Base-by-base conservation (phyloP, 352 stramenopile species). In the Halophytophthora batemanensis region DNA sequence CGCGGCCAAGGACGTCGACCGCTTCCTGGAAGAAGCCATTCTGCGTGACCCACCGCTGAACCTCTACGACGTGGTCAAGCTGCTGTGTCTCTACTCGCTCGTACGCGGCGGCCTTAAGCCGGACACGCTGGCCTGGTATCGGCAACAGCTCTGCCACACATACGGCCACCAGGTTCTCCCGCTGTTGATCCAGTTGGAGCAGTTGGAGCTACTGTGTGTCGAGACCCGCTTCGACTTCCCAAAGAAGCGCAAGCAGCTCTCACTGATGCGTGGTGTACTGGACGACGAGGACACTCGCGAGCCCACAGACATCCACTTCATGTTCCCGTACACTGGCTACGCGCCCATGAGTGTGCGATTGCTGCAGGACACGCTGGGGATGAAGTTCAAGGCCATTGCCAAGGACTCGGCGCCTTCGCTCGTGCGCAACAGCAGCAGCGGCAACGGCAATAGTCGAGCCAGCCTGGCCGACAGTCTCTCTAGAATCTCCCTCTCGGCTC, bases 271-370 rank as follows among this genome's bases (percentile, higher is more conserved):
- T 31, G 70, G 61, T 21, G 58, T 53, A 2, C 47, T 78, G 37
- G 68, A 84, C n/a, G 75, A 82, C 8, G 67, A 86, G 15, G 75
- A 84, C 33, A 78, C 71, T 7, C 56, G 58, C 45, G 36, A 59
- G 23, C 71, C 77, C 3, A 61, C 38, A 2, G 80, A 95, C 39
- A 93, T 95, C 44, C 66, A 87, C 48, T 93, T 90, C 31, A 90
- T 95, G 80, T 93, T 93, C 40, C 76, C 82, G 1, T 92, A 87
- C 57, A 92, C 77, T 6, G 82, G 85, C 2, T 93, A 93, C 44
- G 85, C 85, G 4, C 82, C 83, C 7, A 80, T 95, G 69, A 93
- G 81, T 52, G 75, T 93, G 41, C 81, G 82, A 0, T 57, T 88
- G 25, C 68, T 95, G 38, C 81, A 95, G 71, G 65, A 78, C 29